Evolutionary conservation across 352 stramenopile genomes (phyloP).

Genomic region (Globisporangium canariense): DNA sequence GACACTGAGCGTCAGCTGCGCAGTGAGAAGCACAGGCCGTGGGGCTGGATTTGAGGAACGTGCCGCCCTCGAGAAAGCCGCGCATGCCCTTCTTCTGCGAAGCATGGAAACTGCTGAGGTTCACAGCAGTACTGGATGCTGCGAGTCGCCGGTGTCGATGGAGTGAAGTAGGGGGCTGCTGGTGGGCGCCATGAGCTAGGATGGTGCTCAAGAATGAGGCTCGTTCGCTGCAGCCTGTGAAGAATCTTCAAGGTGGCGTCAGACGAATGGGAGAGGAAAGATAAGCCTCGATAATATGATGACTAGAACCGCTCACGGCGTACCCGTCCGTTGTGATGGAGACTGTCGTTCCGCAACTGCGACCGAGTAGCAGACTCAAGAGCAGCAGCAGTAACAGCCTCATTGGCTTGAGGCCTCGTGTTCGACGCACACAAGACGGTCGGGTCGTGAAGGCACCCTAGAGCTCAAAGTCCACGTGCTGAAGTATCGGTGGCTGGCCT

Average conservation of each 20-base stretch:
- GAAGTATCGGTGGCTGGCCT: neutral
- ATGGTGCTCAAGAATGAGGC: neutral
- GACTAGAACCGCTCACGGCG: neutral
- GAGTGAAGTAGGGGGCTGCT: neutral
- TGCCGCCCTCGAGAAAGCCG: constrained; percentile 55
- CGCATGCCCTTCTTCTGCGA: constrained; percentile 45
- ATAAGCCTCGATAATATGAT: neutral
- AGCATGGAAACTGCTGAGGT: constrained; percentile 35
- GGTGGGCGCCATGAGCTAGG: neutral
- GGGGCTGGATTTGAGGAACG: constrained; percentile 32
- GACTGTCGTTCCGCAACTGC: neutral
- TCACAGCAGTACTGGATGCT: neutral
- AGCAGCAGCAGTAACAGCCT: neutral
- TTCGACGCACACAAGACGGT: neutral
- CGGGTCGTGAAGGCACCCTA: no score
- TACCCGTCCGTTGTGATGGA: constrained; percentile 1
- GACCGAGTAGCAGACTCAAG: neutral
- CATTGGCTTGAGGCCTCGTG: no score
- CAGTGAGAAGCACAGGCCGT: constrained; percentile 45
- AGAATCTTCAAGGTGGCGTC: neutral
- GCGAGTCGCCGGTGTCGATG: constrained; percentile 3
- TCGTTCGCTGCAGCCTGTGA: neutral
- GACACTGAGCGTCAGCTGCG: constrained; percentile 41
- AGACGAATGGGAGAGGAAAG: neutral
- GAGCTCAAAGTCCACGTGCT: neutral